Conservation (phyloP, 1,284 basidiomycete genomes). For the Pseudozyma tsukubaensis region DNA sequence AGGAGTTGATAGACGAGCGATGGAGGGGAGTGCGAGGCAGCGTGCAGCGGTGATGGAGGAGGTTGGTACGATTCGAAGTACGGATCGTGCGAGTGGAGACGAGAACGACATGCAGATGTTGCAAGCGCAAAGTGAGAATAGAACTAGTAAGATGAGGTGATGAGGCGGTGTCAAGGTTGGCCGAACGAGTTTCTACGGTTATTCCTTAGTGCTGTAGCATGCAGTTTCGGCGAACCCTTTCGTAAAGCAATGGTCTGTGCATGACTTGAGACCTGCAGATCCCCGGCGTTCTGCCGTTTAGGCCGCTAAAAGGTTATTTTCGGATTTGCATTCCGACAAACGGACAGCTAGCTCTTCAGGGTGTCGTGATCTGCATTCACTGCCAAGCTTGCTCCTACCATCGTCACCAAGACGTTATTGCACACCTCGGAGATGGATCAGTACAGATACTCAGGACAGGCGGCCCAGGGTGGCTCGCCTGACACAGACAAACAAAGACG, state of each 20-base stretch:
- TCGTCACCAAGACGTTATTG: no score
- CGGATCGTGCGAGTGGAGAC: constrained; percentile 15
- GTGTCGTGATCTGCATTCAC: no score
- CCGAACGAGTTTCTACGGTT: background rate
- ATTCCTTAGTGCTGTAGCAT: constrained; percentile 4
- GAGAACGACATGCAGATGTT: constrained; percentile 33
- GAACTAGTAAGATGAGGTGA: background rate
- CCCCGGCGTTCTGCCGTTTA: background rate
- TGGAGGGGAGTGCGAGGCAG: background rate
- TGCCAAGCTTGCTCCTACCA: constrained; percentile 3
- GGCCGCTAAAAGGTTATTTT: background rate
- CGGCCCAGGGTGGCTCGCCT: no score
- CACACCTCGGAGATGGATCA: no score
- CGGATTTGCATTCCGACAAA: background rate
- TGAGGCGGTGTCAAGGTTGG: background rate
- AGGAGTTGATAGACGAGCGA: background rate
- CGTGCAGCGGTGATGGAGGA: constrained; percentile 7
- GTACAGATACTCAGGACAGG: no score
- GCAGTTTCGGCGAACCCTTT: background rate
- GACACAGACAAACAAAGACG: no score
- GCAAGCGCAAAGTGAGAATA: background rate
- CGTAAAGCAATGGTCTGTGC: constrained; percentile 12
- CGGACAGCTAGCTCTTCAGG: background rate
- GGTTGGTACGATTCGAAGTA: constrained; percentile 15
- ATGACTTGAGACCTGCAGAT: constrained; percentile 20